A percentile compares a stretch with the other conserved stretches of the same genome.
Conservation (phyloP, 805 yeast genomes). For the Metschnikowia similis region DNA sequence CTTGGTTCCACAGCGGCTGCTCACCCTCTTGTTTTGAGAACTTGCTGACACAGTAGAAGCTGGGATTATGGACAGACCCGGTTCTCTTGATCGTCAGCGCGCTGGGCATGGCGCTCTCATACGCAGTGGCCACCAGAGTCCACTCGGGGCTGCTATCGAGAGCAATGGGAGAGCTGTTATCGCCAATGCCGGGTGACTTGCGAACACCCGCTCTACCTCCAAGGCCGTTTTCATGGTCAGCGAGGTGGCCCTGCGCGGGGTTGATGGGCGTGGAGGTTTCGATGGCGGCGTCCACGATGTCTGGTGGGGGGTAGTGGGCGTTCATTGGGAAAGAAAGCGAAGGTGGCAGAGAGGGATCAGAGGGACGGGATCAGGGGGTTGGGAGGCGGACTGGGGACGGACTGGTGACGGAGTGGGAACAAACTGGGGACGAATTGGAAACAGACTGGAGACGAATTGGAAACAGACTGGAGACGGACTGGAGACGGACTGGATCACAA, state of each 20-base stretch:
- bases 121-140: slow-evolving; percentile 1
- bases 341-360: background rate
- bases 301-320: slow-evolving; percentile 4
- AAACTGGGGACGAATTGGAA: too few relatives aligned
- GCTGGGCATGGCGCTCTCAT: background rate
- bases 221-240: background rate
- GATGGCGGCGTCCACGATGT: slow-evolving; percentile 11
- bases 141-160: background rate
- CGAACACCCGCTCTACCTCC: background rate
- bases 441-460: too few relatives aligned
- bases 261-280: slow-evolving; percentile 20
- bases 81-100: background rate
- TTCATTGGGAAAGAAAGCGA: background rate
- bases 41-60: slow-evolving; percentile 8
- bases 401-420: too few relatives aligned
- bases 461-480: too few relatives aligned
- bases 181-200: background rate
- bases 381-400: too few relatives aligned
- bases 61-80: slow-evolving; percentile 2
- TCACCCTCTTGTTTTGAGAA: background rate
- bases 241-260: slow-evolving; percentile 1
- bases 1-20: too few relatives aligned
- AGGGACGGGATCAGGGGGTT: background rate
- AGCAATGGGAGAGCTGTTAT: slow-evolving; percentile 8
- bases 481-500: too few relatives aligned